These are phyloP conservation scores for Jacaranda mimosifolia DNA, from an alignment of 257 asterid genomes.

Conservation along the genomic window DNA sequence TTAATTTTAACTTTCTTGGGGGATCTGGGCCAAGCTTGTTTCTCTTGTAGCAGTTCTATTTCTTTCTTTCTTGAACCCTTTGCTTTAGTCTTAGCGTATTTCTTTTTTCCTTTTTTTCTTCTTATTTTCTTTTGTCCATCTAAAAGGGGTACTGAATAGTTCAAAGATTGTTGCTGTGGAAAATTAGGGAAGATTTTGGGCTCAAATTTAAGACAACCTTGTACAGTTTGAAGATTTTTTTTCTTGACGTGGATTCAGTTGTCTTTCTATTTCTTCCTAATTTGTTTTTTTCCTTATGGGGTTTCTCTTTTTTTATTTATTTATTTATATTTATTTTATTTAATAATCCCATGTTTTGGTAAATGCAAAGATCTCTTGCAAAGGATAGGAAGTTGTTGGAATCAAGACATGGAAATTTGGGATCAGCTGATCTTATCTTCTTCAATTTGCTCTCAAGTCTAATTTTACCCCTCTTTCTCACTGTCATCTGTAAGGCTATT, in stretches of 20 bases:
- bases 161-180: slow-evolving; percentile 32
- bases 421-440: slow-evolving; percentile 54
- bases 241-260: slow-evolving; percentile 44
- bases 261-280: slow-evolving; percentile 41
- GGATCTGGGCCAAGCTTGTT: slow-evolving; percentile 24
- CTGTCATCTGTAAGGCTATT: slow-evolving; percentile 41
- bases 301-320: slow-evolving; percentile 52
- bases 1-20: background rate
- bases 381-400: slow-evolving; percentile 39
- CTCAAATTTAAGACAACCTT: slow-evolving; percentile 33
- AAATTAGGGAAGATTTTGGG: slow-evolving; percentile 37
- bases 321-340: too few relatives aligned
- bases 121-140: slow-evolving; percentile 12
- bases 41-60: background rate
- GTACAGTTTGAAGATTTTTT: slow-evolving; percentile 43
- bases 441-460: slow-evolving; percentile 40
- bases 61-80: background rate
- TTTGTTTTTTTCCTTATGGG: slow-evolving; percentile 44
- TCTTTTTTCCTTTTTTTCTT: background rate
- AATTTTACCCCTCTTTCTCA: slow-evolving; percentile 32
- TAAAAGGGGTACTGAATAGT: slow-evolving; percentile 34
- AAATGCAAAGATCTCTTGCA: slow-evolving; percentile 57
- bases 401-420: slow-evolving; percentile 47
- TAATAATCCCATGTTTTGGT: slow-evolving; percentile 44
- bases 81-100: slow-evolving; percentile 1